A percentile compares a stretch with the other conserved stretches of the same genome.
These are phyloP conservation scores for Hypoxylon trugodes DNA, from an alignment of 495 filamentous ascomycete genomes.

Conservation along the genomic window DNA sequence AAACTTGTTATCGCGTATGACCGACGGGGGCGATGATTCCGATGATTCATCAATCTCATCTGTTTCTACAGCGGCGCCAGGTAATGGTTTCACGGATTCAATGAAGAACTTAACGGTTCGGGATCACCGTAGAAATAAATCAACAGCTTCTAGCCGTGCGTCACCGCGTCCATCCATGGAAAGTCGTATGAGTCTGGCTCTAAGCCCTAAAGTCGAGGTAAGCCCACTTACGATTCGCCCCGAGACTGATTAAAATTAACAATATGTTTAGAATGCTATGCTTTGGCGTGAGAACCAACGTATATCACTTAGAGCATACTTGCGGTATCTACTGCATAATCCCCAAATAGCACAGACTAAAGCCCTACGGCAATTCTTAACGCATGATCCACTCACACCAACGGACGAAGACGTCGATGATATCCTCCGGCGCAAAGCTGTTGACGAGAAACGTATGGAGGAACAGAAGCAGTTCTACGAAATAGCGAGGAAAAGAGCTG, in stretches of 20 bases:
- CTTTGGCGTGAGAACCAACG: conserved; percentile 91
- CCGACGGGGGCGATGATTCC: conserved; percentile 67
- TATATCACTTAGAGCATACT: conserved; percentile 88
- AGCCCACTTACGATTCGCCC: background rate
- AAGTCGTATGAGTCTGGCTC: conserved; percentile 18
- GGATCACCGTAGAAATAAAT: conserved; percentile 48
- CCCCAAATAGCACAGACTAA: conserved; percentile 81
- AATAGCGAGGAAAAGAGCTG: conserved; percentile 87
- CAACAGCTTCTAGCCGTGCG: conserved; percentile 40
- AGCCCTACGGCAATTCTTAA: conserved; percentile 84
- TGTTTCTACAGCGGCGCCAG: conserved; percentile 62
- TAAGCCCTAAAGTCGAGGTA: conserved; percentile 37
- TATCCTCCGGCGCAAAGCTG: conserved; percentile 76
- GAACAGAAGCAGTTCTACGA: conserved; percentile 96
- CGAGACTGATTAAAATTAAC: conserved; percentile 14
- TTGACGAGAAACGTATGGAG: conserved; percentile 87
- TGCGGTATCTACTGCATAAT: conserved; percentile 84
- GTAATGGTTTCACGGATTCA: conserved; percentile 37
- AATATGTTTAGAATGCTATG: conserved; percentile 52
- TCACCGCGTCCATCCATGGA: conserved; percentile 55
- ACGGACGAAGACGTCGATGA: conserved; percentile 86
- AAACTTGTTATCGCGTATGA: conserved; percentile 54
- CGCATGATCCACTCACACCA: conserved; percentile 68
- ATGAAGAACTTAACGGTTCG: conserved; percentile 56
- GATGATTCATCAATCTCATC: conserved; percentile 83